Evolutionary conservation across 208 protist genomes (phyloP).

Genomic region (Leishmania braziliensis): DNA sequence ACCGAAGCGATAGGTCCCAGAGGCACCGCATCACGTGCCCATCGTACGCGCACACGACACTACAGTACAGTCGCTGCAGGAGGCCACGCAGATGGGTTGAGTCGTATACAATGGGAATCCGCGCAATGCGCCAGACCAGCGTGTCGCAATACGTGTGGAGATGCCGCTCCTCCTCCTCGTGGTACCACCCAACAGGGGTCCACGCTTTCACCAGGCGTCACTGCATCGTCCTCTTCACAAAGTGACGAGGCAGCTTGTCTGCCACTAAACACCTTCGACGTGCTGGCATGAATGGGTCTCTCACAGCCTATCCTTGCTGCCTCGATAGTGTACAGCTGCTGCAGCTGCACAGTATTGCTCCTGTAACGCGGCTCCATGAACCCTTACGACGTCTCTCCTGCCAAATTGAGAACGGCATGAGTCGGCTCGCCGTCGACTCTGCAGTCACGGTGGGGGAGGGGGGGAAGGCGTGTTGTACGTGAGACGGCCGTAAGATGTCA

Average conservation of each 20-base stretch:
- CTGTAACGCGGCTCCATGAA: conserved; percentile 70
- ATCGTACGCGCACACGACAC: conserved; percentile 85
- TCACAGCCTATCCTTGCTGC: conserved; percentile 50
- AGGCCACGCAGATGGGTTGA: conserved; percentile 80
- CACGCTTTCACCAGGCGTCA: conserved; percentile 70
- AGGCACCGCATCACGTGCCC: conserved; percentile 91
- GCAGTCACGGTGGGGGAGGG: conserved; percentile 58
- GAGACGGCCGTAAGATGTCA: conserved; percentile 30
- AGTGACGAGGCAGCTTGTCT: conserved; percentile 30
- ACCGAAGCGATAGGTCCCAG: conserved; percentile 76
- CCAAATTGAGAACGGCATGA: conserved; percentile 87
- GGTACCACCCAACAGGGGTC: conserved; percentile 78
- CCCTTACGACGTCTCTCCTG: conserved; percentile 87
- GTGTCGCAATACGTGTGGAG: conserved; percentile 36
- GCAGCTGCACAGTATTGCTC: conserved; percentile 70
- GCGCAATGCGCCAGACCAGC: conserved; percentile 81
- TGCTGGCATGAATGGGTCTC: conserved; percentile 89
- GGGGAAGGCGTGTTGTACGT: conserved; percentile 20
- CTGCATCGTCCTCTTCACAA: conserved; percentile 8
- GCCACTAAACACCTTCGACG: conserved; percentile 87
- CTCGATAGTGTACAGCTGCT: conserved; percentile 52
- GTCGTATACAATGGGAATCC: conserved; percentile 93
- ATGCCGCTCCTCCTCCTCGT: conserved; percentile 73
- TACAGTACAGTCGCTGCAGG: conserved; percentile 86
- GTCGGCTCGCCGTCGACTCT: neutral